Conservation (phyloP, 441 rosid species). For the Syzygium malaccense region DNA sequence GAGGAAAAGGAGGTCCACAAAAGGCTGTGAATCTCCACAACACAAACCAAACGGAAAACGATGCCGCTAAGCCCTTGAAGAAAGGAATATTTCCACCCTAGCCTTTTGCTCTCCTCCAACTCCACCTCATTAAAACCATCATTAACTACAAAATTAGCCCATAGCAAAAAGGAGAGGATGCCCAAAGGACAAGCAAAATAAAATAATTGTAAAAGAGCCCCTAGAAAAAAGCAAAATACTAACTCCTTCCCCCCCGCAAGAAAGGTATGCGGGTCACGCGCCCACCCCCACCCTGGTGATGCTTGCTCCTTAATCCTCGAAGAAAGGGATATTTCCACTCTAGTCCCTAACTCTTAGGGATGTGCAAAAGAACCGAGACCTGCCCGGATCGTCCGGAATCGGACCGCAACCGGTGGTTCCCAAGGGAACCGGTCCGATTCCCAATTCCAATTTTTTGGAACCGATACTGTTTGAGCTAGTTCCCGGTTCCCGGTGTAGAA, state of each 20-base stretch:
- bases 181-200: not conserved
- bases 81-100: not conserved
- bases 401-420: too few relatives aligned
- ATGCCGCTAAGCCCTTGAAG: not conserved
- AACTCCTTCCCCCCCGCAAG: not conserved
- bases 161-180: too few relatives aligned
- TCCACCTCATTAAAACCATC: not conserved
- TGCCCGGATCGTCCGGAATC: too few relatives aligned
- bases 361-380: too few relatives aligned
- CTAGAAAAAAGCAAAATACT: not conserved
- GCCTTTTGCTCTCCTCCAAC: not conserved
- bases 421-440: too few relatives aligned
- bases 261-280: too few relatives aligned
- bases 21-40: not conserved
- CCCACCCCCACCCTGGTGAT: not conserved
- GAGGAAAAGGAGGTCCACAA: not conserved
- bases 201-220: not conserved
- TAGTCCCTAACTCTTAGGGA: not conserved
- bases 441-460: too few relatives aligned
- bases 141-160: not conserved
- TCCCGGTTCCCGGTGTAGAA: too few relatives aligned
- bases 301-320: not conserved
- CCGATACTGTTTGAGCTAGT: too few relatives aligned
- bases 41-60: not conserved
- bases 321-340: not conserved